phyloP scores from a whole-genome alignment of 345 rosid species.

The Eucalyptus globulus region DNA sequence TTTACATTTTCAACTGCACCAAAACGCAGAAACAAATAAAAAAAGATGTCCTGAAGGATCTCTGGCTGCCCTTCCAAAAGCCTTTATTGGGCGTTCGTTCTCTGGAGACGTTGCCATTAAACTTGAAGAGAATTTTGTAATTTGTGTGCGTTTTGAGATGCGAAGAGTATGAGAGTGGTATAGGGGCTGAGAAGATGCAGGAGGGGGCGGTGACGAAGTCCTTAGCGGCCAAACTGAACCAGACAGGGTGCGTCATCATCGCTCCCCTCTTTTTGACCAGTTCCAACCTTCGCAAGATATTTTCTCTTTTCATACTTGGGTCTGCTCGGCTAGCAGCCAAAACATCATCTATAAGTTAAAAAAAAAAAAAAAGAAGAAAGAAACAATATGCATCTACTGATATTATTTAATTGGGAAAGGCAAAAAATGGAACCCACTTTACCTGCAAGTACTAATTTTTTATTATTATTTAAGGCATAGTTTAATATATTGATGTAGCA shows the following conservation, averaged over 20 bases:
- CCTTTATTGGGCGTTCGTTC: background rate
- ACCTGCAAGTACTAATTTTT: background rate
- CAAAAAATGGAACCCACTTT: background rate
- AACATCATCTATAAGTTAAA: background rate
- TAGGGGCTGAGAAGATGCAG: background rate
- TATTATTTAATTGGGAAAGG: background rate
- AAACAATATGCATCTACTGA: background rate
- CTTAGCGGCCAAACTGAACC: background rate
- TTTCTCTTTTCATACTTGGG: background rate
- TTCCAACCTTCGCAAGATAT: background rate
- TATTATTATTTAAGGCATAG: background rate
- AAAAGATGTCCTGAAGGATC: background rate
- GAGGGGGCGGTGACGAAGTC: background rate
- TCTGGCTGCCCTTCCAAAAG: constrained; percentile 3
- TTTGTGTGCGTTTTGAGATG: too few species aligned
- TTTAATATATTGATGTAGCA: background rate
- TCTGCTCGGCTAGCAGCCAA: background rate
- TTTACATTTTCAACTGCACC: background rate
- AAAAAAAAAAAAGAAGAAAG: background rate
- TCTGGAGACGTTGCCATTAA: background rate
- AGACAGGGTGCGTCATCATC: background rate
- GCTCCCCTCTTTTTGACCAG: background rate
- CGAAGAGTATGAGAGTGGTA: background rate
- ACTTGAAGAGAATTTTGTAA: background rate
- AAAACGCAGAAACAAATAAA: background rate